Evolutionary conservation across 164 flowering plant species (phyloP).

Genomic region (Nymphaea colorata): DNA sequence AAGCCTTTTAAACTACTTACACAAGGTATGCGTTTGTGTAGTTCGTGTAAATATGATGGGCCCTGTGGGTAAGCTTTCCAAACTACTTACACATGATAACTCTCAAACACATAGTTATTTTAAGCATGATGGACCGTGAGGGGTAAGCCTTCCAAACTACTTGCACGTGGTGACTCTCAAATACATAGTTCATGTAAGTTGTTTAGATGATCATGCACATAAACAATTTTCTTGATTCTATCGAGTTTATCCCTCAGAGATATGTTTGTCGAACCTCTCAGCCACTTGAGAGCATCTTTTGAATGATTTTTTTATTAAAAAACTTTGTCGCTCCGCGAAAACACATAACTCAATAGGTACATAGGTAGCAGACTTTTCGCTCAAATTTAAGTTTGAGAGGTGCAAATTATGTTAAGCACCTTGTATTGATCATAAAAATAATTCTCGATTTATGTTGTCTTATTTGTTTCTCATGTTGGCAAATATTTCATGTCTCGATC

Average conservation of each 20-base stretch:
- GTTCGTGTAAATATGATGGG: too few relatives aligned
- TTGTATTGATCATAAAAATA: conserved; percentile 41
- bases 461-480: conserved; percentile 4
- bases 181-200: too few relatives aligned
- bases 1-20: too few relatives aligned
- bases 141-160: too few relatives aligned
- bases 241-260: conserved; percentile 23
- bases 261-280: conserved; percentile 26
- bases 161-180: too few relatives aligned
- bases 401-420: conserved; percentile 18
- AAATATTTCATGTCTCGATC: too few relatives aligned
- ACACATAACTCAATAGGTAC: conserved; percentile 79
- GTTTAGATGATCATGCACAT: too few relatives aligned
- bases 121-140: too few relatives aligned
- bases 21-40: too few relatives aligned
- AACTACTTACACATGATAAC: too few relatives aligned
- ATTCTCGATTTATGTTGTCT: conserved; percentile 17
- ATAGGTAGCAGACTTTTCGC: conserved; percentile 29
- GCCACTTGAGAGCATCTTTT: conserved; percentile 6
- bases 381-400: conserved; percentile 61
- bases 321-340: conserved; percentile 61
- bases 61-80: too few relatives aligned
- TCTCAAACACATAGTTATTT: too few relatives aligned
- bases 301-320: conserved; percentile 38
- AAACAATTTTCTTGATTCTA: conserved; percentile 34